Evolutionary conservation across 768 basidiomycete genomes (phyloP).

Genomic region (Naematelia encephala): DNA sequence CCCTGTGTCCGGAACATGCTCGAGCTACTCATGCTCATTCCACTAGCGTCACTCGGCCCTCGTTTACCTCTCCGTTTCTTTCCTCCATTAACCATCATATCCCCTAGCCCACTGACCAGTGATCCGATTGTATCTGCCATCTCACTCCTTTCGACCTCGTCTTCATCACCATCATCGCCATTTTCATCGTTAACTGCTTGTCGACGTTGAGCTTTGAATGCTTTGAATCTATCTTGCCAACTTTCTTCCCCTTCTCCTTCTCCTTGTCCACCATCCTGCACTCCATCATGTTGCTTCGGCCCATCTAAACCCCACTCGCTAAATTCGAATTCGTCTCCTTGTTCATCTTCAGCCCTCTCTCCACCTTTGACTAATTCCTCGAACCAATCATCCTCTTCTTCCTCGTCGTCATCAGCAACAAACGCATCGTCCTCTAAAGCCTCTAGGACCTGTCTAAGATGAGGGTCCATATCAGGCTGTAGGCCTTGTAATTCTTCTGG

Average conservation of each 20-base stretch:
- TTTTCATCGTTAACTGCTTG: slow-evolving; percentile 43
- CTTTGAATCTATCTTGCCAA: slow-evolving; percentile 78
- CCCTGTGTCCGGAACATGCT: slow-evolving; percentile 92
- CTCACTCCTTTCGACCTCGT: slow-evolving; percentile 55
- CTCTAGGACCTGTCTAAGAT: slow-evolving; percentile 84
- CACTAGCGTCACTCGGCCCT: slow-evolving; percentile 78
- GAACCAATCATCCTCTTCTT: slow-evolving; percentile 49
- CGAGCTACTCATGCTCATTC: slow-evolving; percentile 95
- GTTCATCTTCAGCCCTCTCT: slow-evolving; percentile 38
- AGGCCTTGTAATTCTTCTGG: slow-evolving; percentile 82
- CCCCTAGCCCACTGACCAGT: slow-evolving; percentile 56
- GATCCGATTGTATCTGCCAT: slow-evolving; percentile 70
- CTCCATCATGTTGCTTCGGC: too few relatives aligned
- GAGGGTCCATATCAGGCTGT: slow-evolving; percentile 94
- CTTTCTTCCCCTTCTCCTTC: slow-evolving; percentile 51
- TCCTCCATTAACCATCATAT: slow-evolving; percentile 73
- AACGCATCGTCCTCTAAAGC: slow-evolving; percentile 96
- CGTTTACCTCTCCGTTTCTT: slow-evolving; percentile 62
- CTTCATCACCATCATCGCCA: slow-evolving; percentile 50
- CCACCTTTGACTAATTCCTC: slow-evolving; percentile 41
- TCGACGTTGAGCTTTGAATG: slow-evolving; percentile 59
- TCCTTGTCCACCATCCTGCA: slow-evolving; percentile 47
- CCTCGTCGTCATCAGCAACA: slow-evolving; percentile 54
- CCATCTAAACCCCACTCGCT: slow-evolving; percentile 43
- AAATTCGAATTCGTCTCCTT: slow-evolving; percentile 41